Percentiles rank a stretch among this genome's conserved stretches.
Conservation (phyloP, 495 filamentous ascomycete species). For the Xylaria curta region DNA sequence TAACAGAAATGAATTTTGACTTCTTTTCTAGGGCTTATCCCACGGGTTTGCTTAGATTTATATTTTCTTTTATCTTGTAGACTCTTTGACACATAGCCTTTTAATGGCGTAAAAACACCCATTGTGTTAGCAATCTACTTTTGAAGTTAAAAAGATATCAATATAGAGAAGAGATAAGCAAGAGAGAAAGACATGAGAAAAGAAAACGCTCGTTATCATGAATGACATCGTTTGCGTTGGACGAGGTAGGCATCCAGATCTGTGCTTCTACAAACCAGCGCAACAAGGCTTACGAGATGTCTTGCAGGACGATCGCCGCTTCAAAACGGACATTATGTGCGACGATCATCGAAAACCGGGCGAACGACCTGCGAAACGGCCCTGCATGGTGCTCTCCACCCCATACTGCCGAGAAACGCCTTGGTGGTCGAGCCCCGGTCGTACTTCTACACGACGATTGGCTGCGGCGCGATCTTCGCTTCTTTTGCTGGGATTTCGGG, state of each 20-base stretch:
- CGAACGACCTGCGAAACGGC: background rate
- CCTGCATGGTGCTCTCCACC: slow-evolving; percentile 20
- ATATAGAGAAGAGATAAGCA: background rate
- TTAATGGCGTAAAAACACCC: background rate
- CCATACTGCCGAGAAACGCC: background rate
- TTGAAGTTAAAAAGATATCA: background rate
- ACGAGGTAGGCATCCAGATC: background rate
- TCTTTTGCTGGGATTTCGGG: background rate
- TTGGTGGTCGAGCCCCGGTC: background rate
- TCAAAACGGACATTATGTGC: background rate
- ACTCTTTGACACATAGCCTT: background rate
- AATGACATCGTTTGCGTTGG: background rate
- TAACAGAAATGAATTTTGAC: background rate
- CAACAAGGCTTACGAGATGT: slow-evolving; percentile 8
- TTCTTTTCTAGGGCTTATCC: background rate
- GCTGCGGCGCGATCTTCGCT: slow-evolving; percentile 8
- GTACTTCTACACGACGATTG: background rate
- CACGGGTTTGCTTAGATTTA: background rate
- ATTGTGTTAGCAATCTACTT: background rate
- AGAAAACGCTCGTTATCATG: background rate
- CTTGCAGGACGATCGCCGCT: slow-evolving; percentile 7
- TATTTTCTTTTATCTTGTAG: background rate
- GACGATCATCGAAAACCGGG: slow-evolving; percentile 14
- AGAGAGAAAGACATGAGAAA: background rate
- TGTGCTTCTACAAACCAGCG: background rate